phyloP scores from a whole-genome alignment of 495 filamentous ascomycete species.

The Penicillium dipodomyicola region DNA sequence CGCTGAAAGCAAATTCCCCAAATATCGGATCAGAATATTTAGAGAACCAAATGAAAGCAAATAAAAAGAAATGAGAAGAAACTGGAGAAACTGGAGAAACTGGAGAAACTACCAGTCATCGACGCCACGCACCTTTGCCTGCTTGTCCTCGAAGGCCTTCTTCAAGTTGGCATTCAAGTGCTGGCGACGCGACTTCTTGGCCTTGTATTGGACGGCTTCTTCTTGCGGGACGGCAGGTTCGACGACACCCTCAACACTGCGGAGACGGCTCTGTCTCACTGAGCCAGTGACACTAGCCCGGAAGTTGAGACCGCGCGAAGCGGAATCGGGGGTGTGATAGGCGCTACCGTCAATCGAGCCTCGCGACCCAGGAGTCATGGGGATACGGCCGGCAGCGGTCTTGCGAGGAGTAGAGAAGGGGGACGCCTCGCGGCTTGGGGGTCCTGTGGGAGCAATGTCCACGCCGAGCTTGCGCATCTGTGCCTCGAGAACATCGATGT shows the following conservation, averaged over 20 bases:
- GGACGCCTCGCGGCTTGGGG: slow-evolving; percentile 53
- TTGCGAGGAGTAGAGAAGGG: slow-evolving; percentile 62
- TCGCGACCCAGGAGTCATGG: slow-evolving; percentile 38
- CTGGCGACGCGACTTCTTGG: slow-evolving; percentile 53
- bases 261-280: slow-evolving; percentile 45
- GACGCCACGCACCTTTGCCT: slow-evolving; percentile 34
- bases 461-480: slow-evolving; percentile 74
- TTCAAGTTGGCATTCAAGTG: slow-evolving; percentile 49
- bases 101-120: slow-evolving; percentile 27
- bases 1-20: slow-evolving; percentile 9
- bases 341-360: slow-evolving; percentile 46
- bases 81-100: not conserved
- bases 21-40: slow-evolving; percentile 3
- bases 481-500: slow-evolving; percentile 83
- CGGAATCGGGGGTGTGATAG: slow-evolving; percentile 58
- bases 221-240: slow-evolving; percentile 41
- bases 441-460: slow-evolving; percentile 44
- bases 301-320: slow-evolving; percentile 38
- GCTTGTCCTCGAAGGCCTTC: slow-evolving; percentile 39
- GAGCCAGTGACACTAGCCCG: slow-evolving; percentile 48
- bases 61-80: slow-evolving; percentile 4
- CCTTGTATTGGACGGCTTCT: slow-evolving; percentile 58
- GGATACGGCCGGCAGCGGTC: slow-evolving; percentile 30
- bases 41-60: slow-evolving; percentile 3
- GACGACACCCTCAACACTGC: slow-evolving; percentile 34